Evolutionary conservation across 176 grass and related monocot genomes (phyloP).

Genomic region (Pontederia crassipes): DNA sequence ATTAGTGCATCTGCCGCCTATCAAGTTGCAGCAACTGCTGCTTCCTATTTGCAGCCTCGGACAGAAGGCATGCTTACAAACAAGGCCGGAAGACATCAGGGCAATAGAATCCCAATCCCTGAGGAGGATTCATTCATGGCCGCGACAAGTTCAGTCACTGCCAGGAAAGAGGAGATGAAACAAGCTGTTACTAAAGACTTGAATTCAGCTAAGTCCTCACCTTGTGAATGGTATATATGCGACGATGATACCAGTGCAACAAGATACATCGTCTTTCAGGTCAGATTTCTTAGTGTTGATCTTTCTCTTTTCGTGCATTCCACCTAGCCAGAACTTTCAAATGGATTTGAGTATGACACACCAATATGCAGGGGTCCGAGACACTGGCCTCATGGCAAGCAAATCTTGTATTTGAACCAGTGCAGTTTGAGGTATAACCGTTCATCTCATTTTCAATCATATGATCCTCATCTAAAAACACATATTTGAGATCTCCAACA

Average conservation of each 20-base stretch:
- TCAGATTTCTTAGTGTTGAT: slow-evolving; percentile 14
- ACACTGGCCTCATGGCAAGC: slow-evolving; percentile 81
- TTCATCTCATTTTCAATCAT: not conserved
- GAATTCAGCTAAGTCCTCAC: slow-evolving; percentile 56
- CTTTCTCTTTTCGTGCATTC: too few species aligned
- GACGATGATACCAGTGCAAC: slow-evolving; percentile 60
- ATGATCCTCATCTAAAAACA: too few species aligned
- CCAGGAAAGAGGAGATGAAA: slow-evolving; percentile 68
- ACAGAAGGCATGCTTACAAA: slow-evolving; percentile 38
- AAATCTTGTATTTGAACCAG: slow-evolving; percentile 89
- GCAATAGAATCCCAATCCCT: slow-evolving; percentile 24
- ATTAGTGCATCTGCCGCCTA: slow-evolving; percentile 53
- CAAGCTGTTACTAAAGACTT: slow-evolving; percentile 72
- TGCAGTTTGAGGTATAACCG: slow-evolving; percentile 77
- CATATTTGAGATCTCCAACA: too few species aligned
- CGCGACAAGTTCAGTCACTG: slow-evolving; percentile 71
- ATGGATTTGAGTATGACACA: not conserved
- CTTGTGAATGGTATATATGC: slow-evolving; percentile 70
- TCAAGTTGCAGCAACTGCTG: slow-evolving; percentile 49
- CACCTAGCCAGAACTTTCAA: too few species aligned
- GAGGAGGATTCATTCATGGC: slow-evolving; percentile 66
- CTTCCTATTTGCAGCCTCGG: slow-evolving; percentile 58
- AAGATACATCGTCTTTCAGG: slow-evolving; percentile 91
- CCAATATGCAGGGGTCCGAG: slow-evolving; percentile 62
- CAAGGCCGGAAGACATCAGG: slow-evolving; percentile 10